Evolutionary conservation across 2,329 filamentous ascomycete genomes (phyloP).

Genomic region (Fusarium transvaalense): DNA sequence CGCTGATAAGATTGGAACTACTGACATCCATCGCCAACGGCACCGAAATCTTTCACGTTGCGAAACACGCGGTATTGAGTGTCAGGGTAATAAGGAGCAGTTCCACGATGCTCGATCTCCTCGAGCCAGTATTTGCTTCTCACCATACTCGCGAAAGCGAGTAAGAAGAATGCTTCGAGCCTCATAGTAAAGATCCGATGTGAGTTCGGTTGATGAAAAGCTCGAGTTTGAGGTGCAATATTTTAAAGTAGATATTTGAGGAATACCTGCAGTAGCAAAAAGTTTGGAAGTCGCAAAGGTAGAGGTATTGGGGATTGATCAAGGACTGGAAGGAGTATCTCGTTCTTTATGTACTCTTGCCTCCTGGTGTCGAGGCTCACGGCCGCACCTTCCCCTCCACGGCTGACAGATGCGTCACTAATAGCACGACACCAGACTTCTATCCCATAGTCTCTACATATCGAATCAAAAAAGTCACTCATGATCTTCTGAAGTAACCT

Average conservation of each 20-base stretch:
- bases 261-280: background rate
- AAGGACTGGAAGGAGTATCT: slow-evolving; percentile 14
- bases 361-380: background rate
- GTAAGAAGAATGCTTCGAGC: slow-evolving; percentile 20
- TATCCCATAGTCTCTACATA: slow-evolving; percentile 5
- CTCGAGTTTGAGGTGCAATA: background rate
- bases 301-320: background rate
- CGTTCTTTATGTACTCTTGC: slow-evolving; percentile 3
- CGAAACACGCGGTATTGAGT: slow-evolving; percentile 48
- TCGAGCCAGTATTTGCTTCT: slow-evolving; percentile 48
- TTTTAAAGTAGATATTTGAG: background rate
- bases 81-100: slow-evolving; percentile 49
- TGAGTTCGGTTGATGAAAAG: background rate
- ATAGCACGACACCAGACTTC: background rate
- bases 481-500: background rate
- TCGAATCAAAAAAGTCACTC: background rate
- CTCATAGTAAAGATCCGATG: slow-evolving; percentile 30
- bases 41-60: slow-evolving; percentile 51
- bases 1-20: background rate
- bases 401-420: slow-evolving; percentile 7
- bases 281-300: background rate
- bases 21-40: slow-evolving; percentile 49
- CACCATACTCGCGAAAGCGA: slow-evolving; percentile 23
- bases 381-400: slow-evolving; percentile 11
- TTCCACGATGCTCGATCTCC: slow-evolving; percentile 46